These are phyloP conservation scores for Toxicodendron radicans DNA, from an alignment of 345 rosid genomes.

Conservation along the genomic window DNA sequence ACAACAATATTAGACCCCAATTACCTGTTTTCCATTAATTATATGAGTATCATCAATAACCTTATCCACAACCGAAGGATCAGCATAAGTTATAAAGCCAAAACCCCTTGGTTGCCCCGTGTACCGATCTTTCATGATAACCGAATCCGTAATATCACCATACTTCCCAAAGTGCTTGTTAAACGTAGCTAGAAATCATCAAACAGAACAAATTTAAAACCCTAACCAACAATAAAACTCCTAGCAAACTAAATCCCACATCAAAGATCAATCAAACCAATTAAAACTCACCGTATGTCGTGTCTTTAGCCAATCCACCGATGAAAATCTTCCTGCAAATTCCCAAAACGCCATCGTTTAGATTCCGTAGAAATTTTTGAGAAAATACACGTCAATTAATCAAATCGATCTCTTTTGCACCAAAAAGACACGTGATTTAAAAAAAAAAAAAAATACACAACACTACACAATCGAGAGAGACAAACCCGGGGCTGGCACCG, in stretches of 20 bases:
- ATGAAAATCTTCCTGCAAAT: constrained; percentile 73
- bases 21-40: constrained; percentile 85
- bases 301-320: constrained; percentile 83
- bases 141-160: constrained; percentile 86
- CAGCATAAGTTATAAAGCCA: constrained; percentile 88
- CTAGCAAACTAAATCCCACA: too few relatives aligned
- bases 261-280: too few relatives aligned
- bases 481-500: constrained; percentile 85
- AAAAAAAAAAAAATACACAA: neutral
- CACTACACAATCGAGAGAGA: neutral
- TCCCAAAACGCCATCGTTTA: constrained; percentile 2
- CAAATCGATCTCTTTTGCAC: too few relatives aligned
- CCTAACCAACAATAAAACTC: neutral
- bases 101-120: constrained; percentile 89
- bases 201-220: neutral
- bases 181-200: constrained; percentile 50
- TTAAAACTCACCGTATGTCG: constrained; percentile 49
- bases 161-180: constrained; percentile 74
- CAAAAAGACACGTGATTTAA: neutral
- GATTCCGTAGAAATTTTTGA: neutral
- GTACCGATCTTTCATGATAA: constrained; percentile 87
- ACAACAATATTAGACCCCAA: neutral
- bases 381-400: too few relatives aligned
- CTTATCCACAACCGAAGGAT: constrained; percentile 81
- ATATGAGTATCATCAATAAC: constrained; percentile 75